Percentiles rank a stretch among this genome's conserved stretches.
phyloP scores from a whole-genome alignment of 345 rosid genomes.

The Salix arbutifolia region DNA sequence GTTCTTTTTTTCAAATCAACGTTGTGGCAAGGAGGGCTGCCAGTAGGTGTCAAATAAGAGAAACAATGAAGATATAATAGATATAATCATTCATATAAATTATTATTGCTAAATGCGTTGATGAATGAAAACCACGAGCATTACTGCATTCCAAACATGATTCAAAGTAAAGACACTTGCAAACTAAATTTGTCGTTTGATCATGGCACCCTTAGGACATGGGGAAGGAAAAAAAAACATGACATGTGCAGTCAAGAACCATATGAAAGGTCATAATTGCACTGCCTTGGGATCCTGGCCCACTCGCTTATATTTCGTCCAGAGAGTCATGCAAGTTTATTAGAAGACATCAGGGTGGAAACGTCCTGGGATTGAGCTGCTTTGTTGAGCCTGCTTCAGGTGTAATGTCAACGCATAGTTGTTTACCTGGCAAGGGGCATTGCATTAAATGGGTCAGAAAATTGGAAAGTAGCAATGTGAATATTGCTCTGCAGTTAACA shows the following conservation, averaged over 20 bases:
- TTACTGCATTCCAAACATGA: background rate
- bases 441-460: background rate
- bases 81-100: background rate
- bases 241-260: background rate
- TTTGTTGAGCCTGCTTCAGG: conserved; percentile 37
- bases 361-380: conserved; percentile 48
- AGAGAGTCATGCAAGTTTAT: background rate
- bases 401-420: conserved; percentile 76
- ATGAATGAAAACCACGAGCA: background rate
- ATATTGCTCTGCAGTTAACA: background rate
- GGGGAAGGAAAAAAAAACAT: background rate
- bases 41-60: background rate
- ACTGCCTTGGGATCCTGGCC: background rate
- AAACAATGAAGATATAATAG: background rate
- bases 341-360: conserved; percentile 82
- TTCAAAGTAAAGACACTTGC: background rate
- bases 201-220: background rate
- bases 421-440: conserved; percentile 41
- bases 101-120: background rate
- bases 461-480: background rate
- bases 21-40: background rate
- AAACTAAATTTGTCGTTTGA: background rate
- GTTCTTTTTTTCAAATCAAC: background rate
- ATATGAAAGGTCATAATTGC: background rate
- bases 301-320: background rate